Evolutionary conservation across 2,329 filamentous ascomycete genomes (phyloP).

Genomic region (Penicillium sp.): DNA sequence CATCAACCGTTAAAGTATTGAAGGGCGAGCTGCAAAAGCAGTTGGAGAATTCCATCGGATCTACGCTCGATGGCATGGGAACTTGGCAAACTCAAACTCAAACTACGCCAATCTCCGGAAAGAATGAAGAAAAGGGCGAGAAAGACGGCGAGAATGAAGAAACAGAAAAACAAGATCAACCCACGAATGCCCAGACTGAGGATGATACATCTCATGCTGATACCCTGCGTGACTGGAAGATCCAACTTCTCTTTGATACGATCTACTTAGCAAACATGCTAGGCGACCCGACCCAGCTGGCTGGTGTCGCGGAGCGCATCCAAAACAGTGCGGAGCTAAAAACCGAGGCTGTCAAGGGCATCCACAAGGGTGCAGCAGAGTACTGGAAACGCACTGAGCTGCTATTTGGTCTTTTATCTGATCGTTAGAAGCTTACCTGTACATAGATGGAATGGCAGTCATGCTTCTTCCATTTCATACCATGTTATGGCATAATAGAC

Average conservation of each 20-base stretch:
- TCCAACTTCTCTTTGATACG: conserved; percentile 41
- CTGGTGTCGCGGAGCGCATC: conserved; percentile 48
- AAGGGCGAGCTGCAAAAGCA: conserved; percentile 59
- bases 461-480: not conserved
- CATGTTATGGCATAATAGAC: not conserved
- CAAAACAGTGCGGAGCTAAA: conserved; percentile 51
- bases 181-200: not conserved
- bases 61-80: conserved; percentile 24
- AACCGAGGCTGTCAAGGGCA: conserved; percentile 50
- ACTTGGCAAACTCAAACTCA: conserved; percentile 1
- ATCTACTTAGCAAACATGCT: conserved; percentile 34
- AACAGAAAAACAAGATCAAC: not conserved
- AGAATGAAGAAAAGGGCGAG: not conserved
- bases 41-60: conserved; percentile 39
- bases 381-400: conserved; percentile 83
- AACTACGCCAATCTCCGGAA: not conserved
- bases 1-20: conserved; percentile 61
- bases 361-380: conserved; percentile 66
- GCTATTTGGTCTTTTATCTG: conserved; percentile 72
- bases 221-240: conserved; percentile 32
- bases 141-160: not conserved
- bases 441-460: not conserved
- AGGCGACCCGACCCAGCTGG: conserved; percentile 41
- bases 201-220: conserved; percentile 10
- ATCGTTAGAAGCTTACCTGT: not conserved